Base-by-base conservation (phyloP, 176 grass and related monocot species). In the Cenchrus americanus region DNA sequence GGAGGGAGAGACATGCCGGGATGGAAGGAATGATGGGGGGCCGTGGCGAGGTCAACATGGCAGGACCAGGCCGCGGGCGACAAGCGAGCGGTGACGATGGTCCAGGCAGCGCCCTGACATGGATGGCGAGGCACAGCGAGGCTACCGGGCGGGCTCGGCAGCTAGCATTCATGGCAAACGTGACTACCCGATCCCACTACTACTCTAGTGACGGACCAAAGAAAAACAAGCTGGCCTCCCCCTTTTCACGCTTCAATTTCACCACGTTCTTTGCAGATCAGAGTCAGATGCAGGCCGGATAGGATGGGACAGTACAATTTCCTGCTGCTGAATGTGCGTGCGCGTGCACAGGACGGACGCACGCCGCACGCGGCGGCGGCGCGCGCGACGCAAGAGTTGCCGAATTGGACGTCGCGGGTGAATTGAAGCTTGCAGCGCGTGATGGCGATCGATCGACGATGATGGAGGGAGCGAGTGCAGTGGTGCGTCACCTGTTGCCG, bases 401-500 rank as follows among this genome's bases (percentile, higher is more conserved):
- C 10, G 75, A 26, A 52, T 2, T 19, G 34, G 2, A 37, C 34
- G 7, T 4, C 10, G 48, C 57, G 42, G 18, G 69, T 9, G 60
- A 47, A 67, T 4, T 6, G 6, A 12, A 23, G 8, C 3, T 8
- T 12, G 15, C 52, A 52, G 50, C 14, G 14, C 7, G 24, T 77
- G 50, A 17, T 37, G 34, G 34, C 51, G 0, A 53, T 53, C 15
- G 34, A 37, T 37, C 15, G 34, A 37, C 4, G 34, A 37, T 37
- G 34, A 37, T 2, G 34, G 34, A 37, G 27, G 3, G 2, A 37
- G 34, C 34, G 34, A 37, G 34, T 37, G 34, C 4, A 4, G 34
- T 37, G 34, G 34, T 4, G 6, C 51, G 32, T 83, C 61, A 94
- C 92, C 92, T 94, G 83, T 94, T 94, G 4, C 92, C 92, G 54